These are phyloP conservation scores for Euptelea pleiosperma DNA, from an alignment of 164 flowering plant species.

Conservation along the genomic window DNA sequence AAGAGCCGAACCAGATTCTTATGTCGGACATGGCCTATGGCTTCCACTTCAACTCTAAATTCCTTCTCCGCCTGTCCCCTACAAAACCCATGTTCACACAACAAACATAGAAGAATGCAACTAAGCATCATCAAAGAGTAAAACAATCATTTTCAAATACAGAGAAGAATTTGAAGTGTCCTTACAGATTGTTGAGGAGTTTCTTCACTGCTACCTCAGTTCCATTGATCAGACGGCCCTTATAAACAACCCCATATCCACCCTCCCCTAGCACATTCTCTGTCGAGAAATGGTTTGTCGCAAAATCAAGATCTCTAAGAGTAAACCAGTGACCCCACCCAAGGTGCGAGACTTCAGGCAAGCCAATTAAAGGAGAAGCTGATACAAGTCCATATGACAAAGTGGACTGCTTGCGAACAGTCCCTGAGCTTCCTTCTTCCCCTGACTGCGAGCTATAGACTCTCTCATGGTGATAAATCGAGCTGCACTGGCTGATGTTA, in stretches of 20 bases:
- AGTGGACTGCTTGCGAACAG: slow-evolving; percentile 40
- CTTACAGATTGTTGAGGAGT: slow-evolving; percentile 86
- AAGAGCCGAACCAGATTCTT: slow-evolving; percentile 76
- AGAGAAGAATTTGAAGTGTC: slow-evolving; percentile 4
- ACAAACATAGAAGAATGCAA: not conserved
- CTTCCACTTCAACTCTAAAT: slow-evolving; percentile 80
- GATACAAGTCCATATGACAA: slow-evolving; percentile 38
- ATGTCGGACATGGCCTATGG: slow-evolving; percentile 83
- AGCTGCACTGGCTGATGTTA: slow-evolving; percentile 70
- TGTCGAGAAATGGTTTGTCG: slow-evolving; percentile 62
- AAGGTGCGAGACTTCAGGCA: slow-evolving; percentile 87
- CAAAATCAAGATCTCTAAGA: slow-evolving; percentile 71
- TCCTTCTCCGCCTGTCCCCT: slow-evolving; percentile 86
- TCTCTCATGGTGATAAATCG: slow-evolving; percentile 58
- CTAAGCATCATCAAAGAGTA: not conserved
- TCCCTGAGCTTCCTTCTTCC: slow-evolving; percentile 73
- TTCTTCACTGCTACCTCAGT: slow-evolving; percentile 88
- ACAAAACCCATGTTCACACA: slow-evolving; percentile 14
- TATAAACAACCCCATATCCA: slow-evolving; percentile 88
- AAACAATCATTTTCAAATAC: not conserved
- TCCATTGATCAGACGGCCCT: slow-evolving; percentile 74
- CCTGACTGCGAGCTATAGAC: slow-evolving; percentile 74
- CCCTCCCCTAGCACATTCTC: slow-evolving; percentile 87
- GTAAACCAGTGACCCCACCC: slow-evolving; percentile 99
- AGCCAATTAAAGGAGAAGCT: slow-evolving; percentile 78